Evolutionary conservation across 2,329 filamentous ascomycete genomes (phyloP).

Genomic region (Fusarium mangiferae): DNA sequence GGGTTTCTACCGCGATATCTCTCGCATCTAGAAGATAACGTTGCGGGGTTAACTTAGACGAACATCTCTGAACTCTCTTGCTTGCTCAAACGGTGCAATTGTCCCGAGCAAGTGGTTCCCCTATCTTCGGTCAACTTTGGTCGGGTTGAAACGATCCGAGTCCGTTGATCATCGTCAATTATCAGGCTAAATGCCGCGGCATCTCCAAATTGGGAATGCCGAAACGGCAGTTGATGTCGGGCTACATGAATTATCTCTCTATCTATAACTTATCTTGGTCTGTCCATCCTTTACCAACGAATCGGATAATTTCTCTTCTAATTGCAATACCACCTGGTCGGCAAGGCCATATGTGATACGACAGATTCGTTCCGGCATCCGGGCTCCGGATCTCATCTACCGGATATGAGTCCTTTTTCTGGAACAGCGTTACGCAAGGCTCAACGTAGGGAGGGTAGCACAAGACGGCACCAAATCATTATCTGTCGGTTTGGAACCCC

Average conservation of each 20-base stretch:
- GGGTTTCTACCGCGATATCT: not conserved
- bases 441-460: not conserved
- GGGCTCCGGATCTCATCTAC: not conserved
- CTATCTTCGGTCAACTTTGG: not conserved
- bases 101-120: not conserved
- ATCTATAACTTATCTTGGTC: not conserved
- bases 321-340: rapidly evolving
- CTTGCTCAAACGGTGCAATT: not conserved
- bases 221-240: not conserved
- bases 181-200: not conserved
- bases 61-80: no score
- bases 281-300: not conserved
- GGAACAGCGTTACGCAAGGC: not conserved
- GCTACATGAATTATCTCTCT: not conserved
- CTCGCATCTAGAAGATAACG: not conserved
- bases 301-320: not conserved
- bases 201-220: not conserved
- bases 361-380: rapidly evolving
- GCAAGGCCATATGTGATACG: not conserved
- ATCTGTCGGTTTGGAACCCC: not conserved
- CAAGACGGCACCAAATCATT: no score
- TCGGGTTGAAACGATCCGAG: not conserved
- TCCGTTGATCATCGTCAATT: not conserved
- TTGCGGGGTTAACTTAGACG: not conserved
- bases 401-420: not conserved